phyloP scores from a whole-genome alignment of 208 protist species.

The Blechomonas ayalai region DNA sequence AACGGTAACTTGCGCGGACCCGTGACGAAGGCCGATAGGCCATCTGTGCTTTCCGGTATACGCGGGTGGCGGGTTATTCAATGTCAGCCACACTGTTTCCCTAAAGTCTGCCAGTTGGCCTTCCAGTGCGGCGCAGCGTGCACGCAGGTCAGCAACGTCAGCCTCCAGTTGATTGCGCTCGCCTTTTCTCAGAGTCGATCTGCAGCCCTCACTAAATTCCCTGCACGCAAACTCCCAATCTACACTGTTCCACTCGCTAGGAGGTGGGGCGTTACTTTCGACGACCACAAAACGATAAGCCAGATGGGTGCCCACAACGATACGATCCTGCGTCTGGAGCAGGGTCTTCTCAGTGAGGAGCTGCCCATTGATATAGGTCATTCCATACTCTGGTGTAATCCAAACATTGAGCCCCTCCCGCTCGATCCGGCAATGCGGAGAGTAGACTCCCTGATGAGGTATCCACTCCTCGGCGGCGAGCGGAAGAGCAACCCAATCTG shows the following conservation, averaged over 20 bases:
- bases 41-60: constrained; percentile 36
- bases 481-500: constrained; percentile 47
- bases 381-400: constrained; percentile 50
- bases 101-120: constrained; percentile 18
- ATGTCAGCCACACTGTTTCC: constrained; percentile 31
- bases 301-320: constrained; percentile 50
- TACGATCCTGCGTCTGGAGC: constrained; percentile 47
- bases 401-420: constrained; percentile 21
- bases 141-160: constrained; percentile 18
- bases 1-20: constrained; percentile 21
- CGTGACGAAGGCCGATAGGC: constrained; percentile 27
- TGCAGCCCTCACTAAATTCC: constrained; percentile 32
- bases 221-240: constrained; percentile 59
- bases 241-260: constrained; percentile 25
- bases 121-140: constrained; percentile 23
- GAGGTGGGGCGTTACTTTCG: constrained; percentile 1
- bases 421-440: constrained; percentile 50
- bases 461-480: constrained; percentile 9
- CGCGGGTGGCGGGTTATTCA: constrained; percentile 36
- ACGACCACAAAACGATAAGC: constrained; percentile 48
- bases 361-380: constrained; percentile 54
- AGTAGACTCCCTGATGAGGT: constrained; percentile 41
- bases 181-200: constrained; percentile 8
- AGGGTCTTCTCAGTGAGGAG: constrained; percentile 24
- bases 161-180: constrained; percentile 12